These are phyloP conservation scores for Epicoccum nigrum DNA, from an alignment of 2,329 filamentous ascomycete genomes.

Conservation along the genomic window DNA sequence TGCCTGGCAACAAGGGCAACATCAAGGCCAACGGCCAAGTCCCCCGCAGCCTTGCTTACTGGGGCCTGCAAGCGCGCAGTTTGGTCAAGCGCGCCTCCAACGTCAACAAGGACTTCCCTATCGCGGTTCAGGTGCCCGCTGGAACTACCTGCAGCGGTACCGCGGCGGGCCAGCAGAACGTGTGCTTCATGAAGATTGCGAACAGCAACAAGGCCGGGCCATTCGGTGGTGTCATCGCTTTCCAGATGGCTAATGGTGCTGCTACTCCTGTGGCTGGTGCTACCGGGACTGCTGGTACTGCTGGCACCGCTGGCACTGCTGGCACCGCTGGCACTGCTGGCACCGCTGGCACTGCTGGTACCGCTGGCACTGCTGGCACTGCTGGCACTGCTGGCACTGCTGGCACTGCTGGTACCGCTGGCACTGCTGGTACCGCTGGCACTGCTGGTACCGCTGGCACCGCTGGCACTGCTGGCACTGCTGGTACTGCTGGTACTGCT, in stretches of 20 bases:
- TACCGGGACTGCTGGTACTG: not conserved
- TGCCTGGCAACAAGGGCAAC: slow-evolving; percentile 28
- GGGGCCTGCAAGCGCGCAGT: slow-evolving; percentile 7
- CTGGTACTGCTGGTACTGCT: not conserved
- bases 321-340: slow-evolving; percentile 6
- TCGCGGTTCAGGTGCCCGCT: slow-evolving; percentile 54
- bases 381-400: not conserved
- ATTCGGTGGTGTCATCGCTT: slow-evolving; percentile 29
- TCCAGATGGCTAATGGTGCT: slow-evolving; percentile 21
- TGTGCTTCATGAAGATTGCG: slow-evolving; percentile 51
- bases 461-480: slow-evolving; percentile 1
- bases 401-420: not conserved
- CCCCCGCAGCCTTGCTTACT: slow-evolving; percentile 11
- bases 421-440: not conserved
- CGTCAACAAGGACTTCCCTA: slow-evolving; percentile 21
- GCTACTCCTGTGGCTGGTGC: not conserved
- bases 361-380: not conserved
- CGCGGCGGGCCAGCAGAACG: slow-evolving; percentile 61
- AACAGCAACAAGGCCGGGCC: slow-evolving; percentile 27
- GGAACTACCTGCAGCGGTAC: slow-evolving; percentile 62
- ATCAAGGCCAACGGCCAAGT: slow-evolving; percentile 21
- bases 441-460: not conserved
- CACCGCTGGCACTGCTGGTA: not conserved
- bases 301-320: not conserved
- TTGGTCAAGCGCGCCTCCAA: slow-evolving; percentile 22